Evolutionary conservation across 768 basidiomycete genomes (phyloP).

Genomic region (Crucibulum laeve): DNA sequence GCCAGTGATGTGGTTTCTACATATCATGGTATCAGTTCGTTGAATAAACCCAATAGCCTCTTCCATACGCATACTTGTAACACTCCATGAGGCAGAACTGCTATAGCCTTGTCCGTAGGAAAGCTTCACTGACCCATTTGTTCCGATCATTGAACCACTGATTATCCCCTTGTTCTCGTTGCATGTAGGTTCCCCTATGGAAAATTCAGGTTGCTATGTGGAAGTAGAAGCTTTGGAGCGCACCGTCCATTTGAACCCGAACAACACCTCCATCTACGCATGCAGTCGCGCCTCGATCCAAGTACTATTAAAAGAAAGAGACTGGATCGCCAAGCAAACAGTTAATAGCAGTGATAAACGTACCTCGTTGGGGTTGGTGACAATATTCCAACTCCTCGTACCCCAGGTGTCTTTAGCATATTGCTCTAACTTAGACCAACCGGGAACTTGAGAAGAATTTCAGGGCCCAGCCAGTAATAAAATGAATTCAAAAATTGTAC

Average conservation of each 20-base stretch:
- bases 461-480: too few relatives aligned
- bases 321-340: too few relatives aligned
- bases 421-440: constrained; percentile 5
- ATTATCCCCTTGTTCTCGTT: background rate
- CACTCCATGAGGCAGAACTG: background rate
- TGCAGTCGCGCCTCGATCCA: background rate
- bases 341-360: background rate
- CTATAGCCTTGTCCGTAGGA: background rate
- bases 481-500: background rate
- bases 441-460: constrained; percentile 6
- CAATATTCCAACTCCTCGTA: constrained; percentile 7
- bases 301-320: too few relatives aligned
- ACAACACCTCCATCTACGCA: background rate
- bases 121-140: background rate
- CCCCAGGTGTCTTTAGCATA: constrained; percentile 11
- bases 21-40: too few relatives aligned
- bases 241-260: background rate
- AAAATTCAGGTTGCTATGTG: background rate
- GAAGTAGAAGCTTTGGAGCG: background rate
- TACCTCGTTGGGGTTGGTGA: constrained; percentile 9
- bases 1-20: too few relatives aligned
- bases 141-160: background rate
- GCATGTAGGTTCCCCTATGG: background rate
- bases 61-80: too few relatives aligned
- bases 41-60: too few relatives aligned